Base-by-base conservation (phyloP, 208 protist species). In the Acanthamoeba royreba region DNA sequence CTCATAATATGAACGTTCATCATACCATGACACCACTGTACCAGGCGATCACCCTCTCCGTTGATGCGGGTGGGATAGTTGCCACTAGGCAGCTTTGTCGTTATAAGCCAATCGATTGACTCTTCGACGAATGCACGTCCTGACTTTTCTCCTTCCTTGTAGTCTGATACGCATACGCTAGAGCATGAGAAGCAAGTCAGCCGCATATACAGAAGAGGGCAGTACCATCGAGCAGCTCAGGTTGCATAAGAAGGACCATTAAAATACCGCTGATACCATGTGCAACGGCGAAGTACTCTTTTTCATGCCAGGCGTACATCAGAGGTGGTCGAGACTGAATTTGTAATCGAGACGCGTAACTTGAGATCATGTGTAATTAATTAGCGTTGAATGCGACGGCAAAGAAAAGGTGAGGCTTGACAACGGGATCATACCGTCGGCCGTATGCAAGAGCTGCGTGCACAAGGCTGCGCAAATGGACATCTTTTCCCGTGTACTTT, bases 11-110 rank as follows among this genome's bases (percentile, higher is more conserved):
- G n/a, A n/a, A n/a, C n/a, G n/a, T n/a, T n/a, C n/a, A n/a, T 47
- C 2, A 85, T 55, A 15, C 93, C 93, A 63, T 94, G 93, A 45
- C 93, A 94, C 46, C 46, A 94, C 31, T 94, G 93, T 3, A 94
- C 61, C 9, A 94, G 49, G 33, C 33, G 22, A 40, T 94, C 92
- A 8, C 58, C 19, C 5, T 43, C 15, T 9, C 43, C 77, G 38
- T 89, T 52, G 38, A 40, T 4, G 22, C 77, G 42, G 25, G 77
- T 55, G 25, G 92, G 92, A 28, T 85, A 94, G 55, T 94, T 94
- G 42, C 83, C 93, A 46, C 49, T 61, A 38, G 33, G 38, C 5
- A 92, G 46, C 19, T 25, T 15, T 22, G 28, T 53, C 22, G 77
- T 49, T 4, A 74, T 53, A 47, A 94, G 19, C 85, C 42, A 92